A percentile compares a stretch with the other conserved stretches of the same genome.
These are phyloP conservation scores for Chalciporus piperatoides DNA, from an alignment of 1,284 basidiomycete genomes.

Conservation along the genomic window DNA sequence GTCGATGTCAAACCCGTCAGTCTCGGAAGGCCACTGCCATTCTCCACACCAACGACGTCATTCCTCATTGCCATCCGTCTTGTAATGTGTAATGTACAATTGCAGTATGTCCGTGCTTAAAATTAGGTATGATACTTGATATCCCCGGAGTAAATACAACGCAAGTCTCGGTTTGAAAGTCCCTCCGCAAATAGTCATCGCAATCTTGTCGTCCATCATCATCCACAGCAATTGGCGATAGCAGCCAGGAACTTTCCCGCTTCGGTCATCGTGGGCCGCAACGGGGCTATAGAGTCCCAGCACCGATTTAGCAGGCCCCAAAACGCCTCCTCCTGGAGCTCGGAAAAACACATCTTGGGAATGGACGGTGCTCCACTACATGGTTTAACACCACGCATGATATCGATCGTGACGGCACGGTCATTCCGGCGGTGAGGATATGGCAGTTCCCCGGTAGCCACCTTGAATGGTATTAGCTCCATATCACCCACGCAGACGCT, in stretches of 20 bases:
- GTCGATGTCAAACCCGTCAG: too few species aligned
- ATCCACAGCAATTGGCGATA: conserved; percentile 1
- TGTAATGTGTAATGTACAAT: neutral
- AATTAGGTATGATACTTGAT: too few species aligned
- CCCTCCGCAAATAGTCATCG: neutral
- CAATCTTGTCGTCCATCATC: neutral
- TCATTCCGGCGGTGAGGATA: conserved; percentile 51
- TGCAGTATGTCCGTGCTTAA: too few species aligned
- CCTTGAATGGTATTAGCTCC: conserved; percentile 27
- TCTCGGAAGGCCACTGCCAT: too few species aligned
- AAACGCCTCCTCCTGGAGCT: conserved; percentile 29
- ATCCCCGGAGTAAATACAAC: too few species aligned
- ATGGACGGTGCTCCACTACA: conserved; percentile 29
- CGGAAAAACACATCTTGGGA: conserved; percentile 20
- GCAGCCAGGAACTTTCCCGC: conserved; percentile 18
- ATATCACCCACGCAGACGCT: neutral
- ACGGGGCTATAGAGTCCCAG: conserved; percentile 35
- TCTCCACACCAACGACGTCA: too few species aligned
- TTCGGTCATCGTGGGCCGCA: conserved; percentile 31
- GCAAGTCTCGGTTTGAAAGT: neutral
- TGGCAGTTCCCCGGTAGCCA: conserved; percentile 48
- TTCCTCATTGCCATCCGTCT: neutral
- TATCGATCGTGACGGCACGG: conserved; percentile 50
- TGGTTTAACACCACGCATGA: conserved; percentile 48
- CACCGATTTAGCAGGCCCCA: conserved; percentile 42